These are phyloP conservation scores for Lentinula lateritia DNA, from an alignment of 768 basidiomycete genomes.

Conservation along the genomic window DNA sequence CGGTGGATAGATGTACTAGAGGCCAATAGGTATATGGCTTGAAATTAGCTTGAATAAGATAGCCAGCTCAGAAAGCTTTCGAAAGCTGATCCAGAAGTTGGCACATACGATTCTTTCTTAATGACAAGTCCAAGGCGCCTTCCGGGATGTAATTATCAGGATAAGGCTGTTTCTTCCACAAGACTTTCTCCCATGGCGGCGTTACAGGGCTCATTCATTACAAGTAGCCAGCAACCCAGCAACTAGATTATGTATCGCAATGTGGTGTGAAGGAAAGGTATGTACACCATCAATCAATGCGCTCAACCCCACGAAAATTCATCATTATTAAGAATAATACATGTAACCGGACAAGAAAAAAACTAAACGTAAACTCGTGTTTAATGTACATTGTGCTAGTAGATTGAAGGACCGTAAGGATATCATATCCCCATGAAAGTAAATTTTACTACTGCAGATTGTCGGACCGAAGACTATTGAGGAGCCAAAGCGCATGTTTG, in stretches of 20 bases:
- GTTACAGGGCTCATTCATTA: constrained; percentile 16
- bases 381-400: neutral
- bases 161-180: constrained; percentile 73
- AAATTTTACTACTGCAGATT: neutral
- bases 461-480: neutral
- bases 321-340: no score
- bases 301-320: neutral
- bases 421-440: neutral
- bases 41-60: constrained; percentile 58
- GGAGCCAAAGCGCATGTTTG: neutral
- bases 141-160: constrained; percentile 86
- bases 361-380: neutral
- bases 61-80: neutral
- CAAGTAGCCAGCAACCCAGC: neutral
- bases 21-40: constrained; percentile 73
- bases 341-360: neutral
- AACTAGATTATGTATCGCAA: no score
- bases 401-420: neutral
- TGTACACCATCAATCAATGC: neutral
- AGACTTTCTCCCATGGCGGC: constrained; percentile 58
- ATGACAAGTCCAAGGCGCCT: constrained; percentile 66
- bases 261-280: neutral
- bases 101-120: constrained; percentile 71
- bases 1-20: constrained; percentile 61
- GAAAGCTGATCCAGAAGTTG: neutral